Evolutionary conservation across 2,329 filamentous ascomycete genomes (phyloP), one percentile per base, ranked within the genome.

Genomic region (Ceratocystis cacaofunesta): DNA sequence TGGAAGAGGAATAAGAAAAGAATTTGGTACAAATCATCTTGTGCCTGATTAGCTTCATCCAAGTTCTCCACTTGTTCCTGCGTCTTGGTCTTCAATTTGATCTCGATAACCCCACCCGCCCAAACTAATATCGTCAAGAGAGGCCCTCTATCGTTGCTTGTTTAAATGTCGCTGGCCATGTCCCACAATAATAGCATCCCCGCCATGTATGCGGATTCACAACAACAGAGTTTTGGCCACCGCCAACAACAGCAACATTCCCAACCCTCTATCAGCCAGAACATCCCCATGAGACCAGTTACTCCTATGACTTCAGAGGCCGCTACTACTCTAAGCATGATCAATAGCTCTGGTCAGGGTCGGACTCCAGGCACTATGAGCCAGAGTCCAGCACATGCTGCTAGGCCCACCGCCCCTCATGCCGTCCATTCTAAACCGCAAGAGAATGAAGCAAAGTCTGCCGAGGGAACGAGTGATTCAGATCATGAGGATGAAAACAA

Each of bases 401-500:
- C 28, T 36, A n/a, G 55, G 12, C 30, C 55, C 17, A 30, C 28
- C 17, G 25, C 15, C 28, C 36, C 32, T 30, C 19, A 22, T 12
- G n/a, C 19, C n/a, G n/a, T n/a, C 58, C 58, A 43, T 22, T 12
- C 55, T 30, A 58, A 58, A 19, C n/a, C 55, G 17, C 55, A 58
- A 36, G 55, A 58, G 2, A 58, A 58, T 22, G 41, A 62, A 12
- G n/a, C 61, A 28, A 62, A 62, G 61, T 62, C 61, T 48, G 41
- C 62, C 17, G 57, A 65, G 15, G 66, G 50, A 17, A 62, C 41
- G 5, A 65, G 62, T 15, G 62, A 64, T 28, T 67, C 66, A 7
- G 66, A 67, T 48, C 62, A 52, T 5, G 63, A 63, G 22, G 62
- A 64, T 10, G 85, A 87, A 72, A 78, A 84, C 52, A 78, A 80